Evolutionary conservation across 768 basidiomycete genomes (phyloP), one percentile per base, ranked within the genome.

Genomic region (Termitomyces sp.): DNA sequence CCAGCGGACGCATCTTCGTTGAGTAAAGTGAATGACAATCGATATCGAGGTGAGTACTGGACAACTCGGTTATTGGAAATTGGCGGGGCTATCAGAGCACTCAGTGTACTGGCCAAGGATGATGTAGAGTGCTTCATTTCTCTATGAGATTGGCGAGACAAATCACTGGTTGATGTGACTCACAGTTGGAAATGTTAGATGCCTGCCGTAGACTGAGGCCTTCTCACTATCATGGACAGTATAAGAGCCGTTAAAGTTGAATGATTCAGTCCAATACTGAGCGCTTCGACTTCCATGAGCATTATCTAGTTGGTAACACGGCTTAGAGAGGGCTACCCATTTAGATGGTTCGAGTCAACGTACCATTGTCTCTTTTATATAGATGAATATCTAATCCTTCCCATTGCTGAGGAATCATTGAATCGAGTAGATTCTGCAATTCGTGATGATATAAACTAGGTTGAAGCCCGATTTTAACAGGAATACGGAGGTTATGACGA

Each of bases 11-110:
- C 83, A 68, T 98, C 90, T 72, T 98, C 93, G 67, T 98, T 96
- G 53, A 99, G 73, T 7, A 99, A 75, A 14, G 90, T 91, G 74
- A 98, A 97, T n/a, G 92, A 85, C 14, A 98, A 80, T 44, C 93
- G 87, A 70, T 92, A 91, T 46, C 83, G 84, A 5, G 85, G 80
- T 13, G 94, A 81, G 69, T 92, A 98, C 70, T 90, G 91, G 40
- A 84, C 81, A 54, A 81, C 77, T 32, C 81, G 76, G 48, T 80
- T 74, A 54, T 71, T 72, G 2, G 73, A 71, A 48, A 70, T 80
- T 65, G 54, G 86, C 60, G 65, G 77, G 56, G 58, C 69, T 46
- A 84, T 64, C 35, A 77, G 75, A 40, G 65, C 66, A n/a, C 73
- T 66, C 49, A 77, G 60, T 12, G 65, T 65, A 24, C 70, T 65